Conservation (phyloP, 2,329 filamentous ascomycete genomes). For the Fusarium oxysporum region DNA sequence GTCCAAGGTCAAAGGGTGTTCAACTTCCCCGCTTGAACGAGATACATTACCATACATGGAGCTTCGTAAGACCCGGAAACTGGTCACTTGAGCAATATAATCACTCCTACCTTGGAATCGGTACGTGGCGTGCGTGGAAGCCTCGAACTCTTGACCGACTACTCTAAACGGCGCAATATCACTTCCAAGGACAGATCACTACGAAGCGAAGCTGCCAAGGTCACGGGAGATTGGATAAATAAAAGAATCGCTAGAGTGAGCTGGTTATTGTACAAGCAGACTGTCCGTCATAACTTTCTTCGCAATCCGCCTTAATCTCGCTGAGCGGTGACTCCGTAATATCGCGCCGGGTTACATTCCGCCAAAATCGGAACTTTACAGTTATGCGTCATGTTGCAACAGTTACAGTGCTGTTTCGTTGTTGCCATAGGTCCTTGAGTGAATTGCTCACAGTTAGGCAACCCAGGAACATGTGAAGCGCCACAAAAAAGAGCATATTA, state of each 20-base stretch:
- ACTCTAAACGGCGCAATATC: not conserved
- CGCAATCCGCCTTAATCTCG: not conserved
- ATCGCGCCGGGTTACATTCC: not conserved
- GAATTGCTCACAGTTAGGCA: not conserved
- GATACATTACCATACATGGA: not conserved
- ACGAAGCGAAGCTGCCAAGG: not conserved
- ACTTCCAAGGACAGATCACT: not conserved
- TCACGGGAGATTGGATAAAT: not conserved
- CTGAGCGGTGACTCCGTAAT: not conserved
- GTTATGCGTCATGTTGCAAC: too few species aligned
- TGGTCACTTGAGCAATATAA: not conserved
- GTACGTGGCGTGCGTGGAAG: not conserved
- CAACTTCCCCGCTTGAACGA: not conserved
- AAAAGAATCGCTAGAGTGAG: not conserved
- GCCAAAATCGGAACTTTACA: not conserved
- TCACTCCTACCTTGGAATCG: not conserved
- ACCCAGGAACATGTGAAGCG: not conserved
- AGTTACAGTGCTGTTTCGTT: not conserved
- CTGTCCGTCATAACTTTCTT: not conserved
- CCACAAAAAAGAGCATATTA: too few species aligned
- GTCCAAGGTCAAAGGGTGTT: not conserved
- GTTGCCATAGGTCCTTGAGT: too few species aligned
- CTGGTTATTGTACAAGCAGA: not conserved
- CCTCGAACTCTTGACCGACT: not conserved
- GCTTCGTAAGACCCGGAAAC: not conserved